Evolutionary conservation across 1,139 yeast genomes (phyloP), one percentile per base, ranked within the genome.

Genomic region (Magnusiomyces tetraspermus): DNA sequence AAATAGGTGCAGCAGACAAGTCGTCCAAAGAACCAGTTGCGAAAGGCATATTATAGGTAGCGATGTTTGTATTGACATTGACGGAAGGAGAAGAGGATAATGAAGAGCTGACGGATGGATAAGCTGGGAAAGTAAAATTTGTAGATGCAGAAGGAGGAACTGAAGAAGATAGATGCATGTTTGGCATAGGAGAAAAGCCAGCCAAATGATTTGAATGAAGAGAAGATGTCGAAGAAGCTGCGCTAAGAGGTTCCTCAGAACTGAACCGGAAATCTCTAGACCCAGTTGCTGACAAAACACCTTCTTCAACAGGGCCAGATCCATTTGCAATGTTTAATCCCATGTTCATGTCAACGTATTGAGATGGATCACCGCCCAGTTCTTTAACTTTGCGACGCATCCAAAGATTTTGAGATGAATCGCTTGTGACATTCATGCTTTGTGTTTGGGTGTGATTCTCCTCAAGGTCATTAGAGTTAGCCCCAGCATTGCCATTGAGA

Each of bases 351-450:
- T 19, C 42, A 19, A 5, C 42, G 21, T 38, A 38, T 15, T 38
- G 46, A 11, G 36, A 26, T 2, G 46, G 33, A 28, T 43, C 46
- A 2, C 26, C 46, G 15, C 46, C 46, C 15, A 43, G 45, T 6
- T 51, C 55, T 41, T 53, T 53, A 31, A 51, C 53, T 40, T 53
- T 53, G 11, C 55, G 44, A 22, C 55, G 51, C 36, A 43, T 49
- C 49, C 52, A 53, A 8, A 53, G 47, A 38, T 36, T 51, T 26
- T 43, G 42, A 3, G 51, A 37, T 17, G 46, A n/a, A n/a, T n/a
- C n/a, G n/a, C 15, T n/a, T 19, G 17, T 38, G n/a, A 21, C 11
- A 17, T 23, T 23, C 3, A 6, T 3, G 6, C 24, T 22, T 42
- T 42, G 33, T 8, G 33, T 42, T 26, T 42, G 30, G 15, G 33